Evolutionary conservation across 2,329 filamentous ascomycete species (phyloP), one percentile per base, ranked within the genome.

Genomic region (Cordyceps pruinosa): DNA sequence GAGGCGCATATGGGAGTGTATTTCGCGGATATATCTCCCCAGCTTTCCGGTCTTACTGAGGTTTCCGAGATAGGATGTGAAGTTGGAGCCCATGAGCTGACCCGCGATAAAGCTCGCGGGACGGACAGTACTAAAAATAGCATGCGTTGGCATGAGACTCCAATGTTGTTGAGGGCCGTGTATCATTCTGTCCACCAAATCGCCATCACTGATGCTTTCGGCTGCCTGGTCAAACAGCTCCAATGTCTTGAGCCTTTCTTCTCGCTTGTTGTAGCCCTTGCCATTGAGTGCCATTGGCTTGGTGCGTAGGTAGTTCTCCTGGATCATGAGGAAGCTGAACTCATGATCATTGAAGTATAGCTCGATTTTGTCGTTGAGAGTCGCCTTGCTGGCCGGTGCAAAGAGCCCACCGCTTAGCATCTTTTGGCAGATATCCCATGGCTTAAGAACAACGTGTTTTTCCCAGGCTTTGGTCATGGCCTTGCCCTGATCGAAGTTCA

Each of bases 271-370:
- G 68, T 85, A 87, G 21, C 75, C 73, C 47, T 76, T 74, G 51
- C 77, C 78, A 60, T 77, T 81, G 4, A 89, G 75, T 5, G 72
- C 78, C 60, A 85, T 79, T 3, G 94, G 94, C 60, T 86, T 89
- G 2, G 90, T 91, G 61, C 85, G 87, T 13, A 99, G 79, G 65
- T 99, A 99, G 68, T 99, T 99, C 71, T 99, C 95, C 70, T 99
- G 94, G 47, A 99, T 85, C 94, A 99, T 97, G 54, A 99, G 78
- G 67, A 87, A 94, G 66, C 91, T 97, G 74, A 97, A 96, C 66
- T 99, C 94, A 68, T 99, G 94, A 66, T 99, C 94, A 70, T 99
- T 97, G 78, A 99, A 99, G 72, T 99, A 99, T 1, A 99, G 83
- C 73, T 99, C 93, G 61, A 95, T 94, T 78, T 99, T 99, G 71